These are phyloP conservation scores for Xylaria scruposa DNA, from an alignment of 495 filamentous ascomycete species.

Conservation along the genomic window DNA sequence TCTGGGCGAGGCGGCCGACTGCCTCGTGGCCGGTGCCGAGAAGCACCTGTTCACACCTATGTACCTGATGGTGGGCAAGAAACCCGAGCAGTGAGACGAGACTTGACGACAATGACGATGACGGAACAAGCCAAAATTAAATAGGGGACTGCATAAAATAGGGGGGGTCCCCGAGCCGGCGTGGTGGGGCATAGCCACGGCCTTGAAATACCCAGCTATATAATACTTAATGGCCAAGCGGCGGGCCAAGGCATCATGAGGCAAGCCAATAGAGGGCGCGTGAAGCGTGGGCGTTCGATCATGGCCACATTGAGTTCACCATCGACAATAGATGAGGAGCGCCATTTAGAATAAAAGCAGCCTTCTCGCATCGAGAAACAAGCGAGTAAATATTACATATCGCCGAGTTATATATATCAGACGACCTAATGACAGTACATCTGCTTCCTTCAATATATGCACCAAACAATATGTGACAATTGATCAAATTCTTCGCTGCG, in stretches of 20 bases:
- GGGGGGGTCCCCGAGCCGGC: slow-evolving; percentile 13
- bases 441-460: not conserved
- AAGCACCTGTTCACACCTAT: slow-evolving; percentile 97
- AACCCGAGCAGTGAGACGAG: slow-evolving; percentile 62
- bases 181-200: slow-evolving; percentile 20
- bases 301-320: not conserved
- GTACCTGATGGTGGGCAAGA: slow-evolving; percentile 97
- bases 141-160: not conserved
- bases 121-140: not conserved
- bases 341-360: slow-evolving; percentile 9
- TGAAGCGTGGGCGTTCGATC: not conserved
- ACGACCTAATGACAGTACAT: not conserved
- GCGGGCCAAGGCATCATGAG: not conserved
- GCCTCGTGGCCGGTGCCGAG: slow-evolving; percentile 86
- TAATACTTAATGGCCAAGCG: slow-evolving; percentile 27
- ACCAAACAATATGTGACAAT: not conserved
- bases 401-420: not conserved
- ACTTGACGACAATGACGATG: slow-evolving; percentile 23
- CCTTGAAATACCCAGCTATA: slow-evolving; percentile 5
- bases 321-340: not conserved
- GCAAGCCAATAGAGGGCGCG: not conserved
- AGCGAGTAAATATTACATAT: not conserved
- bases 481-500: not conserved
- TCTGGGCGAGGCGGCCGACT: slow-evolving; percentile 82
- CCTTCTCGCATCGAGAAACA: slow-evolving; percentile 8